Conservation (phyloP, 2,329 filamentous ascomycete genomes). For the Meredithiella fracta region DNA sequence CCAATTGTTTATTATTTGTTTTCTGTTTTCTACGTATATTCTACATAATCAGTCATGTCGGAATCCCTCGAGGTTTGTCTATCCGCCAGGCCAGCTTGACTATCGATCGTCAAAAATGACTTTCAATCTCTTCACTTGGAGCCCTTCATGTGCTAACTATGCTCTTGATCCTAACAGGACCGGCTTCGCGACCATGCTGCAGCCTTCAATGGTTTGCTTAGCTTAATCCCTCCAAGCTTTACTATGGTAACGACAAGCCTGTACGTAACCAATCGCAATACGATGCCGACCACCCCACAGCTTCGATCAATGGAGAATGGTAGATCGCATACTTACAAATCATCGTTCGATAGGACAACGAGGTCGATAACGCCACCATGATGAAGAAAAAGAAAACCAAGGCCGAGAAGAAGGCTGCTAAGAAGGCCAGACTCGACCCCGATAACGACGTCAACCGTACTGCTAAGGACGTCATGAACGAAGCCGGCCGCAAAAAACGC, state of each 20-base stretch:
- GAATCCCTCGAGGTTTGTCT: slow-evolving; percentile 19
- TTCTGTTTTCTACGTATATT: background rate
- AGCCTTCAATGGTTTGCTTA: slow-evolving; percentile 74
- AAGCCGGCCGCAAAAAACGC: slow-evolving; percentile 58
- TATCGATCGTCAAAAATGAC: background rate
- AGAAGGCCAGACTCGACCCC: slow-evolving; percentile 78
- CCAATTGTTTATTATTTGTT: background rate
- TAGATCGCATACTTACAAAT: background rate
- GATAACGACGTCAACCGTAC: slow-evolving; percentile 64
- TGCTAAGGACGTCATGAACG: slow-evolving; percentile 85
- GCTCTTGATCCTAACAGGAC: slow-evolving; percentile 25
- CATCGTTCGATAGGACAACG: slow-evolving; percentile 54
- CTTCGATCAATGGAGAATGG: background rate
- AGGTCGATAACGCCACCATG: slow-evolving; percentile 32
- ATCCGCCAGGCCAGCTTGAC: background rate
- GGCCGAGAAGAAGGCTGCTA: slow-evolving; percentile 65
- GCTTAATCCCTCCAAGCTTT: slow-evolving; percentile 81
- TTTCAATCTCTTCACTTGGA: too few relatives aligned
- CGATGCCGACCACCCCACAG: slow-evolving; percentile 38
- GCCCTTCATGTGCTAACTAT: slow-evolving; percentile 8
- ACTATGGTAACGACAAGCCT: slow-evolving; percentile 75
- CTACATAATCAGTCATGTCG: slow-evolving; percentile 16
- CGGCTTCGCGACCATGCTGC: slow-evolving; percentile 44
- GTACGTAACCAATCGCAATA: slow-evolving; percentile 20
- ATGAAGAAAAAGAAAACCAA: slow-evolving; percentile 84